Base-by-base conservation (phyloP, 2,329 filamentous ascomycete genomes). In the Cladophialophora carrionii region DNA sequence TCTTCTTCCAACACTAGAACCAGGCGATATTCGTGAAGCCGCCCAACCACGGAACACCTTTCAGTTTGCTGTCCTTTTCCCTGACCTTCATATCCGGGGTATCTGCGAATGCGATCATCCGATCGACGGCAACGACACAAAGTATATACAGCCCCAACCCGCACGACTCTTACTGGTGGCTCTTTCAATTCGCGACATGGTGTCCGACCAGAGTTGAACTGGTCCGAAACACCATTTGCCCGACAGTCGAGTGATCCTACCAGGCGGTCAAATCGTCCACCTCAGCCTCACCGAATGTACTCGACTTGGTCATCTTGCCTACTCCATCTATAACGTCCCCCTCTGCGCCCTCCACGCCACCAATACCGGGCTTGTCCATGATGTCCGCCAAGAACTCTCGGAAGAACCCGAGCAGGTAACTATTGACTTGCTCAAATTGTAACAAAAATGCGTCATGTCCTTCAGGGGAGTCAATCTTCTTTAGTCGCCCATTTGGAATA, bases 361-460 rank as follows among this genome's bases (percentile, higher is more conserved):
- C 62, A 31, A 64, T 48, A 2, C 82, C 85, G 24, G 85, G 81
- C 72, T 82, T 85, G 41, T 78, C 80, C 93, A 98, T 97, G 69
- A 99, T 94, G 70, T 96, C 91, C 0, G 92, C 91, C 32, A 99
- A 77, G 2, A 90, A 87, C 72, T 94, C 88, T 64, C 88, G 85
- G 77, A 99, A 82, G 75, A 99, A 99, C 1, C 85, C 86, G 20
- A 97, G 79, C 57, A 97, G 87, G 75, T 96, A 91, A 34, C 82
- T 84, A 78, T 99, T 99, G 65, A 98, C 95, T 79, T 98, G 94
- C 80, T 97, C 92, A 74, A 99, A 99, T 77, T 99, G 94, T 61
- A 99, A 80, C 73, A 99, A 78, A 77, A 99, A 99, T 0, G 95
- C 95, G 77, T 99, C 95, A 73, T 99, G 95, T 0, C 95, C 95